phyloP scores from a whole-genome alignment of 1,284 basidiomycete genomes.

The Rhodotorula sp. region DNA sequence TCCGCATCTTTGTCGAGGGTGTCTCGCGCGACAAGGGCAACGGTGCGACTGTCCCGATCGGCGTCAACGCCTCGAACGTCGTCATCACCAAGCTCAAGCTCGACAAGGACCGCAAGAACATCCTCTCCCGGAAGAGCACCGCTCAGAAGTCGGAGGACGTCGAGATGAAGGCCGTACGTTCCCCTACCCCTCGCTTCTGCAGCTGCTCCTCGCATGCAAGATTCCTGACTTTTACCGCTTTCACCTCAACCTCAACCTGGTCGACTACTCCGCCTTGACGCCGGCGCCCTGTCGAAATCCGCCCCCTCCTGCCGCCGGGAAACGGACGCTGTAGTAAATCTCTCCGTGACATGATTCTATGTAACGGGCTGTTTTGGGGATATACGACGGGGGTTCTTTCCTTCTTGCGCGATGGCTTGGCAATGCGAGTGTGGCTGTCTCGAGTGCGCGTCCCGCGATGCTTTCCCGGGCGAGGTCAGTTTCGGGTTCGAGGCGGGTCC shows the following conservation, averaged over 20 bases:
- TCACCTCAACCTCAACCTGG: not conserved
- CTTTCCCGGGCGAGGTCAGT: not conserved
- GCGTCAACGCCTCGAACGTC: constrained; percentile 95
- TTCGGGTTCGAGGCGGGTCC: too few relatives aligned
- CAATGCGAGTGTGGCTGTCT: too few relatives aligned
- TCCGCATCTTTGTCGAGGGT: constrained; percentile 98
- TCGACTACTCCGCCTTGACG: not conserved
- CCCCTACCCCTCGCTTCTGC: not conserved
- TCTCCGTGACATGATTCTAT: not conserved
- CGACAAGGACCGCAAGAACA: constrained; percentile 58
- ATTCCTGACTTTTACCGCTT: not conserved
- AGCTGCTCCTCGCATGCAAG: too few relatives aligned
- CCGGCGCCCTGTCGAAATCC: not conserved
- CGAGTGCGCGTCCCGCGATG: not conserved
- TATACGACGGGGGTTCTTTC: not conserved
- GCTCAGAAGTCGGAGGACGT: constrained; percentile 36
- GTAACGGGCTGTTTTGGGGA: constrained; percentile 4
- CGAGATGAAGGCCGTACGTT: constrained; percentile 42
- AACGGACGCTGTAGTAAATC: not conserved
- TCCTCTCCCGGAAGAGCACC: constrained; percentile 53
- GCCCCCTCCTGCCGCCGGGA: not conserved
- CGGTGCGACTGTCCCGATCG: constrained; percentile 88
- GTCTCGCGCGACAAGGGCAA: constrained; percentile 98
- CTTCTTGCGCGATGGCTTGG: not conserved
- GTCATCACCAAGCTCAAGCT: constrained; percentile 89